Evolutionary conservation across 208 protist species (phyloP), one percentile per base, ranked within the genome.

Genomic region (Acanthamoeba healyi): DNA sequence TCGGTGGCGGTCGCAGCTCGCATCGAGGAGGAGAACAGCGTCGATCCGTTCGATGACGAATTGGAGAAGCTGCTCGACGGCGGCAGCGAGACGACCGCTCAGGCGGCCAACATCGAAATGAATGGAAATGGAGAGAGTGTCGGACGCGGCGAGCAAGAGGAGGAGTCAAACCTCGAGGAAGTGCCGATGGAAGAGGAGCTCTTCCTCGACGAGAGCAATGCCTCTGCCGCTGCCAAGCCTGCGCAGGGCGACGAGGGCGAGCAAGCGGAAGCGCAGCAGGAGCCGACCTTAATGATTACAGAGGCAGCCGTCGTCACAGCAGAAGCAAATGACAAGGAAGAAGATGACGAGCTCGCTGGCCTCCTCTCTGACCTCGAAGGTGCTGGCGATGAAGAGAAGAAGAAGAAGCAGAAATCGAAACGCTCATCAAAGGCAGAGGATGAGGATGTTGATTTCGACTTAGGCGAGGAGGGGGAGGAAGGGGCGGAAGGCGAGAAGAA

Each of bases 361-460:
- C 70, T 79, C 29, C 70, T 79, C 36, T 89, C 81, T 89, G 81
- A 89, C 9, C 34, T 38, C n/a, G 81, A 88, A 58, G 54, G 22
- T 22, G 81, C 15, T 63, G 46, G 26, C 26, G 74, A 54, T 38
- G 74, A 32, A 12, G 74, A 84, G 2, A 29, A n/a, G 26, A 29
- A 19, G 14, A 58, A 7, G 22, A 89, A 44, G 26, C 58, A 89
- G 42, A 89, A 61, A 0, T 17, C 29, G 4, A n/a, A 61, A 7
- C 36, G 42, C 15, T 74, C 17, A 14, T 38, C 10, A 40, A 40
- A n/a, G n/a, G n/a, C n/a, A 12, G 65, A 74, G 6, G 34, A 74
- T 19, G n/a, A 54, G 15, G 74, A 84, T 56, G 24, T n/a, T 6
- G 74, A 84, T 29, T 26, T 49, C 14, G 42, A 58, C 5, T 46